These are phyloP conservation scores for Neofusicoccum cordaticola DNA, from an alignment of 2,329 filamentous ascomycete genomes.

Conservation along the genomic window DNA sequence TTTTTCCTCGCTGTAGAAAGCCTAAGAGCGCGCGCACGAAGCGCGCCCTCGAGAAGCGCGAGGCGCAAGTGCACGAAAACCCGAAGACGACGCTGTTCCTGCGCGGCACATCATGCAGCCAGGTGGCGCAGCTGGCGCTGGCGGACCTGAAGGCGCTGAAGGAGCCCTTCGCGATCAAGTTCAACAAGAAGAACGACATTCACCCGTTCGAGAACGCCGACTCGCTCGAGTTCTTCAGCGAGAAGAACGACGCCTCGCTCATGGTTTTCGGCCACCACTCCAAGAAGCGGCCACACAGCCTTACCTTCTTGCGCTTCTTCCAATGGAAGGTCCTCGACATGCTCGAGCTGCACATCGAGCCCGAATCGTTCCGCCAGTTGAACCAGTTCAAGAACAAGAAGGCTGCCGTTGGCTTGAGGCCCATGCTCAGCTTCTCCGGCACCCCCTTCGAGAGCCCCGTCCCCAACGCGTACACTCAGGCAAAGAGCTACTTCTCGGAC, in stretches of 20 bases:
- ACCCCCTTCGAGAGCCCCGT: slow-evolving; percentile 82
- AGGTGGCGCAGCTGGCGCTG: slow-evolving; percentile 77
- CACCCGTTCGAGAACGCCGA: slow-evolving; percentile 90
- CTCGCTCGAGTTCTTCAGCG: slow-evolving; percentile 89
- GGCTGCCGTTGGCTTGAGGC: slow-evolving; percentile 74
- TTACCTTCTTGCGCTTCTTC: slow-evolving; percentile 82
- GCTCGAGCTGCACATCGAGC: slow-evolving; percentile 83
- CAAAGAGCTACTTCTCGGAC: slow-evolving; percentile 84
- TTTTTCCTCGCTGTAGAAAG: slow-evolving; percentile 47
- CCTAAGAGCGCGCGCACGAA: slow-evolving; percentile 85
- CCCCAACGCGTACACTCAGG: slow-evolving; percentile 73
- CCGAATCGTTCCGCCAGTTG: slow-evolving; percentile 66
- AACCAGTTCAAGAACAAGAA: slow-evolving; percentile 68
- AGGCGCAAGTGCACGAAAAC: slow-evolving; percentile 85
- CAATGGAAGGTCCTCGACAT: slow-evolving; percentile 88
- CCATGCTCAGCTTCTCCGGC: slow-evolving; percentile 87
- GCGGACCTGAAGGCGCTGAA: slow-evolving; percentile 83
- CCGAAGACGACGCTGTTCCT: slow-evolving; percentile 88
- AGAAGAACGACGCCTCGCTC: slow-evolving; percentile 91
- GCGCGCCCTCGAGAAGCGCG: slow-evolving; percentile 88
- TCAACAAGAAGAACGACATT: slow-evolving; percentile 95
- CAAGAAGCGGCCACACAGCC: slow-evolving; percentile 92
- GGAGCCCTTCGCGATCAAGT: slow-evolving; percentile 79
- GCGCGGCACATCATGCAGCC: slow-evolving; percentile 79
- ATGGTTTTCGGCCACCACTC: slow-evolving; percentile 80